Conservation (phyloP, 805 yeast genomes). For the Schwanniomyces vanrijiae region DNA sequence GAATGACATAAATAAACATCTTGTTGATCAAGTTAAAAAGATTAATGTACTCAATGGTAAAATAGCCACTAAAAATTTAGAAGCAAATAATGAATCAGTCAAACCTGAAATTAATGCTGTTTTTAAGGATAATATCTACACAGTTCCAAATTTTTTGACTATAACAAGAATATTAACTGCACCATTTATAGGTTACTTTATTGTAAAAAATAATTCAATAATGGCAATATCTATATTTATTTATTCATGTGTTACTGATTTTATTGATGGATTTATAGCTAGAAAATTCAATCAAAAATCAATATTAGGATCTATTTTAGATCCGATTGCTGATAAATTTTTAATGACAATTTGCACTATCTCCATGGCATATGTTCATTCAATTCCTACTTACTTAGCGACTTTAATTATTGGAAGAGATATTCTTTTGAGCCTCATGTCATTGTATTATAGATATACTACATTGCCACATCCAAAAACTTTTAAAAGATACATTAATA, state of each 20-base stretch:
- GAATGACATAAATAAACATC: background rate
- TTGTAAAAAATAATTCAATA: slow-evolving; percentile 60
- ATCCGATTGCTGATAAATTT: slow-evolving; percentile 93
- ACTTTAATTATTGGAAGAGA: slow-evolving; percentile 82
- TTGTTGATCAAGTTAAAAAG: background rate
- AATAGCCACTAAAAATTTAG: background rate
- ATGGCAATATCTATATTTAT: slow-evolving; percentile 73
- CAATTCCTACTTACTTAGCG: slow-evolving; percentile 69
- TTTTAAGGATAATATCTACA: slow-evolving; percentile 59
- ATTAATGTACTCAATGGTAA: background rate
- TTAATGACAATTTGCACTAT: slow-evolving; percentile 85
- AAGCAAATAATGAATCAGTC: background rate
- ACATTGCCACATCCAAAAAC: slow-evolving; percentile 80
- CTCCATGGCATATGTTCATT: slow-evolving; percentile 64
- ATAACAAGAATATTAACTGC: slow-evolving; percentile 76
- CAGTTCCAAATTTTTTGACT: slow-evolving; percentile 86
- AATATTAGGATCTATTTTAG: slow-evolving; percentile 85
- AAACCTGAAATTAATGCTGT: slow-evolving; percentile 1
- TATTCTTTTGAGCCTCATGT: slow-evolving; percentile 66
- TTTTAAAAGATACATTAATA: slow-evolving; percentile 69
- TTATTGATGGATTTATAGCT: slow-evolving; percentile 90
- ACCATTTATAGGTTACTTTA: slow-evolving; percentile 80
- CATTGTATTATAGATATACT: slow-evolving; percentile 67
- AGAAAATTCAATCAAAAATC: slow-evolving; percentile 74
- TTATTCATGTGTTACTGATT: slow-evolving; percentile 88